These are phyloP conservation scores for Anthoceros angustus DNA, from an alignment of 225 moss, liverwort and hornwort genomes.

Conservation along the genomic window DNA sequence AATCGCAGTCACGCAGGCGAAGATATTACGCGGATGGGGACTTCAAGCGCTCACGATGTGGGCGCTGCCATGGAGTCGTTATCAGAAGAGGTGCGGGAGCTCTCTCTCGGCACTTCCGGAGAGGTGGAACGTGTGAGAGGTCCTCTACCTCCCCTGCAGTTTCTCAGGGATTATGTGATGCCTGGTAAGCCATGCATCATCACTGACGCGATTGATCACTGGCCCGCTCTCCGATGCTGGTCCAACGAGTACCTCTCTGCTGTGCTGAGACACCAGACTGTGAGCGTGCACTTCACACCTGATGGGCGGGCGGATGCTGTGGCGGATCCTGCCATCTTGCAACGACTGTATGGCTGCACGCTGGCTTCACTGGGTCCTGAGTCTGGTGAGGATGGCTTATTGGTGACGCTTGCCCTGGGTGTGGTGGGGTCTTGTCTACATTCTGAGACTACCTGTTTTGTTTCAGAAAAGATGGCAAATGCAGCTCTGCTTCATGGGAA, in stretches of 20 bases:
- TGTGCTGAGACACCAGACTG: slow-evolving; percentile 23
- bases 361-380: background rate
- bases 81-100: slow-evolving; percentile 58
- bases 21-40: background rate
- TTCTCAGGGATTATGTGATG: slow-evolving; percentile 61
- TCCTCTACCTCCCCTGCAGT: slow-evolving; percentile 32
- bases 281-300: slow-evolving; percentile 82
- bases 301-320: slow-evolving; percentile 85
- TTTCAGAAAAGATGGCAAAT: background rate
- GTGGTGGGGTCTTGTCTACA: too few species aligned
- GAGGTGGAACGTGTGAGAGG: slow-evolving; percentile 43
- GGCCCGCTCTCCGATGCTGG: slow-evolving; percentile 73
- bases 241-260: slow-evolving; percentile 46
- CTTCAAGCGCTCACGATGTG: background rate
- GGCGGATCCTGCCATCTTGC: slow-evolving; percentile 11
- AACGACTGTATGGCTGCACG: background rate
- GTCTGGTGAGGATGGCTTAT: background rate
- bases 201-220: slow-evolving; percentile 61
- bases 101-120: slow-evolving; percentile 52
- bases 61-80: slow-evolving; percentile 19
- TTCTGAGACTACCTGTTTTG: background rate
- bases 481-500: background rate
- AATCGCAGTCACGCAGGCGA: background rate
- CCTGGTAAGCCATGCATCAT: slow-evolving; percentile 86
- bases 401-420: too few species aligned